These are phyloP conservation scores for Ilex paraguariensis DNA, from an alignment of 305 asterid genomes.

Conservation along the genomic window DNA sequence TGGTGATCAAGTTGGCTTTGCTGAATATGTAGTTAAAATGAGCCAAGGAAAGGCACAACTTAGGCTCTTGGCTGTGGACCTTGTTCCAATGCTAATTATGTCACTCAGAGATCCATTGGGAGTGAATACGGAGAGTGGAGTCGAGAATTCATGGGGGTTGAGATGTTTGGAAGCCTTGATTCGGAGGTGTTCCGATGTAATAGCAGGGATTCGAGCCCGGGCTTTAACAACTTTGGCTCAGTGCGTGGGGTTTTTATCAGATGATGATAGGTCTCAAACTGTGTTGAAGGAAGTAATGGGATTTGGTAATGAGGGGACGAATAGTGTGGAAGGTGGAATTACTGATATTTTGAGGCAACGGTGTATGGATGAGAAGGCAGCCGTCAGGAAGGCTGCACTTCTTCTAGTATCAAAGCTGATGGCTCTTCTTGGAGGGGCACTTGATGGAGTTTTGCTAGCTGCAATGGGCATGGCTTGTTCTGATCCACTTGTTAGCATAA, in stretches of 20 bases:
- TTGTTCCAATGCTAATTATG: conserved; percentile 46
- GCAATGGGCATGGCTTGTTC: conserved; percentile 87
- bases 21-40: conserved; percentile 66
- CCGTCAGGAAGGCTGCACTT: conserved; percentile 92
- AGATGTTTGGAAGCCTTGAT: conserved; percentile 60
- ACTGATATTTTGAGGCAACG: conserved; percentile 52
- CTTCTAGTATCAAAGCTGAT: conserved; percentile 65
- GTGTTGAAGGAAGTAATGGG: conserved; percentile 61
- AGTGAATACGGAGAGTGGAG: conserved; percentile 35
- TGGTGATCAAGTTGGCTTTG: conserved; percentile 57
- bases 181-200: conserved; percentile 76
- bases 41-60: conserved; percentile 76
- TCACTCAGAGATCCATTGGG: conserved; percentile 45
- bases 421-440: conserved; percentile 53
- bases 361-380: conserved; percentile 89
- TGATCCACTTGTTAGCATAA: conserved; percentile 93
- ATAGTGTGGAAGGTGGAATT: conserved; percentile 25
- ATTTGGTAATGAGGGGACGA: conserved; percentile 30
- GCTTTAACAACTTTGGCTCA: conserved; percentile 82
- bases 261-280: conserved; percentile 35
- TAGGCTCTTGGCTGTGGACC: conserved; percentile 83
- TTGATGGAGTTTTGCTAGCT: conserved; percentile 67
- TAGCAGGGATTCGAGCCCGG: conserved; percentile 71
- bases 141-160: conserved; percentile 51
- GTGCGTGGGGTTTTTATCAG: conserved; percentile 43